phyloP scores from a whole-genome alignment of 192 early-diverging fungal species.

The Gamsiella multidivaricata region DNA sequence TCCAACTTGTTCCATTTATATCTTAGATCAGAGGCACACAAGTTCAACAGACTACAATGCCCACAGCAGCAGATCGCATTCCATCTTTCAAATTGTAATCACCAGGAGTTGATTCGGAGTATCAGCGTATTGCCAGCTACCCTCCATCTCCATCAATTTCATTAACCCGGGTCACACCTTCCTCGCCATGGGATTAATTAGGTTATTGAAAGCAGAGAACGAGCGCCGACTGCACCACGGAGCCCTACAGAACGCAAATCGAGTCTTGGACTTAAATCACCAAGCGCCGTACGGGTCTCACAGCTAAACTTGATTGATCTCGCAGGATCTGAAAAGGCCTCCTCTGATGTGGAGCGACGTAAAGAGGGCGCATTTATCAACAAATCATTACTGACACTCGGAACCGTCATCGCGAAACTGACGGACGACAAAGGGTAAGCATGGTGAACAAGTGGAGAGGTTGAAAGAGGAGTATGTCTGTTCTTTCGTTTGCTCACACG shows the following conservation, averaged over 20 bases:
- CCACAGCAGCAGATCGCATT: constrained; percentile 91
- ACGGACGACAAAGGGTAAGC: constrained; percentile 73
- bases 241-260: constrained; percentile 23
- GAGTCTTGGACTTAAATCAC: constrained; percentile 34
- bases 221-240: constrained; percentile 15
- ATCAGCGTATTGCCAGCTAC: background rate
- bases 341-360: constrained; percentile 82
- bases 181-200: background rate
- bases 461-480: background rate
- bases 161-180: too few species aligned
- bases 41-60: constrained; percentile 94
- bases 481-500: background rate
- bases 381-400: constrained; percentile 87
- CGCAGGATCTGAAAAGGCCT: constrained; percentile 95
- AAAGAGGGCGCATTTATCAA: constrained; percentile 98
- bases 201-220: constrained; percentile 52
- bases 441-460: background rate
- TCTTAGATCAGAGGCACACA: constrained; percentile 80
- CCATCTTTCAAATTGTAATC: constrained; percentile 90
- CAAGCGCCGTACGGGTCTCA: constrained; percentile 34
- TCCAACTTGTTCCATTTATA: background rate
- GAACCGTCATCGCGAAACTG: constrained; percentile 91
- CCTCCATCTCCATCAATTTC: too few species aligned
- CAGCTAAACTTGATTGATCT: constrained; percentile 91
- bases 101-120: background rate